Evolutionary conservation across 1,284 basidiomycete species (phyloP), one percentile per base, ranked within the genome.

Genomic region (Pisolithus thermaeus): DNA sequence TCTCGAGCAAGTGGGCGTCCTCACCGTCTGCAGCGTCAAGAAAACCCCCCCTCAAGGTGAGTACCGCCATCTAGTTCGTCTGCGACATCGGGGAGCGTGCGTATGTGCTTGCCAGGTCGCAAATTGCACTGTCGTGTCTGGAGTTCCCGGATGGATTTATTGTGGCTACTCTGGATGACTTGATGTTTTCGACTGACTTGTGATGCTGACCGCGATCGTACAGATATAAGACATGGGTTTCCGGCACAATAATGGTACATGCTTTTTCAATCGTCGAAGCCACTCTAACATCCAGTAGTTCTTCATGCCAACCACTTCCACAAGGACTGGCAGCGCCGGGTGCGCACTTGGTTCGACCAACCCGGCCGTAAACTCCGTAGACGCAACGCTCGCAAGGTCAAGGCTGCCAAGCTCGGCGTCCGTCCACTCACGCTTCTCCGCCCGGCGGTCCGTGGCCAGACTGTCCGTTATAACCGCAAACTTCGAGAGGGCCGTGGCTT

Each of bases 321-420:
- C 78, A 99, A 99, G 87, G 93, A 97, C 75, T 97, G 93, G 93
- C 90, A 96, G 74, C 81, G 85, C 69, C 86, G 87, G 63, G 92
- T 97, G 67, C 89, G 88, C 74, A 96, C 91, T 69, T 95, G 95
- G 96, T 99, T 99, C 73, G 92, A 99, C 81, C 97, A 99, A 77
- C 93, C 96, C 59, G 97, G 95, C 55, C 90, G 91, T 73, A 99
- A 99, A 80, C 90, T 96, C 75, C 89, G 92, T 71, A 84, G 97
- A 72, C 91, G 97, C 71, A 87, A 81, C 58, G 93, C 95, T 49
- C 92, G 97, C 73, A 87, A 92, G 75, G 79, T 81, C 67, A 98
- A 97, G 80, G 93, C 94, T 56, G 84, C 94, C 52, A 75, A 83
- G 58, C 88, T 97, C 57, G 96, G 97, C 65, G 92, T 95, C 60